phyloP scores from a whole-genome alignment of 257 asterid species.

The Fraxinus anomala region DNA sequence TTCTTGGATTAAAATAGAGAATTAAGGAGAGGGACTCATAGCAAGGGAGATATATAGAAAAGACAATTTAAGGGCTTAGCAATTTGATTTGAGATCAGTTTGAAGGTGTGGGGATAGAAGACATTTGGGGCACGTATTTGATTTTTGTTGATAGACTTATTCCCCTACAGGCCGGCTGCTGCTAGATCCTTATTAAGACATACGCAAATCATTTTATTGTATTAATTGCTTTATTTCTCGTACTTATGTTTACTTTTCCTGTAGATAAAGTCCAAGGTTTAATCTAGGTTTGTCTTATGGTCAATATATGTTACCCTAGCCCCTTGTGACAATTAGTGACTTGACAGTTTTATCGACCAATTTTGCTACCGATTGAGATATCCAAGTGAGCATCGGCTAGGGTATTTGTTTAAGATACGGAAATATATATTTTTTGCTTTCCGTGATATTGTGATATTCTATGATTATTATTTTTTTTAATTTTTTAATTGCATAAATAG shows the following conservation, averaged over 20 bases:
- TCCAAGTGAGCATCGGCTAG: background rate
- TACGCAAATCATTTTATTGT: too few species aligned
- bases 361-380: background rate
- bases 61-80: constrained; percentile 40
- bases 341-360: background rate
- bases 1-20: background rate
- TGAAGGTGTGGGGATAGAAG: constrained; percentile 12
- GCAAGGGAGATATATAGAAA: constrained; percentile 5
- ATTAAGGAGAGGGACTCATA: background rate
- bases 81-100: background rate
- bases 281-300: background rate
- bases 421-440: too few species aligned
- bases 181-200: constrained; percentile 12
- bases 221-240: too few species aligned
- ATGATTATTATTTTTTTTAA: too few species aligned
- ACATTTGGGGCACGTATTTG: constrained; percentile 22
- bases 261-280: background rate
- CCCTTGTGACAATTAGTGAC: background rate
- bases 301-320: background rate
- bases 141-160: constrained; percentile 27
- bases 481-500: background rate
- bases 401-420: background rate
- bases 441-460: background rate
- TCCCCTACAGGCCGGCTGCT: constrained; percentile 41
- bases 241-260: background rate